These are phyloP conservation scores for Sphaerostilbella broomeana DNA, from an alignment of 2,329 filamentous ascomycete genomes.

Conservation along the genomic window DNA sequence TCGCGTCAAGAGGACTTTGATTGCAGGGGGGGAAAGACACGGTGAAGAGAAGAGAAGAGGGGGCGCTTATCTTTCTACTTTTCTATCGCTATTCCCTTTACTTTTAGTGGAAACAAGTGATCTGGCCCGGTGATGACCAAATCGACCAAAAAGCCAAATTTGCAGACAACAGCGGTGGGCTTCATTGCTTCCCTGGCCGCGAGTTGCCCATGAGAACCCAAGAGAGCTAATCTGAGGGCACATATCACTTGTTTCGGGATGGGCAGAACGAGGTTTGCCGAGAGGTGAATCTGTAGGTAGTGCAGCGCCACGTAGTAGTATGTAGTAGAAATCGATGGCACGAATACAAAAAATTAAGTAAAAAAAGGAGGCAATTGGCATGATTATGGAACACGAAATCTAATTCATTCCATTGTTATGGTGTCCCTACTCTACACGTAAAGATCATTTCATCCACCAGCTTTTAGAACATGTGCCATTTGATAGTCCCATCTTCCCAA, in stretches of 20 bases:
- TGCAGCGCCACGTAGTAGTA: too few species aligned
- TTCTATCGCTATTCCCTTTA: too few species aligned
- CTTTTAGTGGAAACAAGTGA: conserved; percentile 10
- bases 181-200: conserved; percentile 15
- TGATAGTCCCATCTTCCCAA: neutral
- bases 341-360: neutral
- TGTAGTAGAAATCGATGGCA: too few species aligned
- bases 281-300: too few species aligned
- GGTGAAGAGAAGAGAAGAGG: conserved; percentile 14
- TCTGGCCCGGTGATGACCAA: conserved; percentile 44
- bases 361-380: neutral
- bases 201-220: conserved; percentile 47
- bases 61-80: conserved; percentile 3
- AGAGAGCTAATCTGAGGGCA: conserved; percentile 53
- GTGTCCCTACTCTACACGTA: conserved; percentile 18
- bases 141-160: conserved; percentile 53
- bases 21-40: neutral
- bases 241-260: neutral
- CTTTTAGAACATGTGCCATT: conserved; percentile 4
- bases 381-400: conserved; percentile 2
- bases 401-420: conserved; percentile 12
- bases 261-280: neutral
- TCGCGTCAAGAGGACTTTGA: neutral
- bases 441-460: conserved; percentile 9
- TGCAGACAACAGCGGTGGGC: conserved; percentile 40